A percentile compares a stretch with the other conserved stretches of the same genome.
Evolutionary conservation across 139 green algal species (phyloP).

Genomic region (Chlamydomonas urium): DNA sequence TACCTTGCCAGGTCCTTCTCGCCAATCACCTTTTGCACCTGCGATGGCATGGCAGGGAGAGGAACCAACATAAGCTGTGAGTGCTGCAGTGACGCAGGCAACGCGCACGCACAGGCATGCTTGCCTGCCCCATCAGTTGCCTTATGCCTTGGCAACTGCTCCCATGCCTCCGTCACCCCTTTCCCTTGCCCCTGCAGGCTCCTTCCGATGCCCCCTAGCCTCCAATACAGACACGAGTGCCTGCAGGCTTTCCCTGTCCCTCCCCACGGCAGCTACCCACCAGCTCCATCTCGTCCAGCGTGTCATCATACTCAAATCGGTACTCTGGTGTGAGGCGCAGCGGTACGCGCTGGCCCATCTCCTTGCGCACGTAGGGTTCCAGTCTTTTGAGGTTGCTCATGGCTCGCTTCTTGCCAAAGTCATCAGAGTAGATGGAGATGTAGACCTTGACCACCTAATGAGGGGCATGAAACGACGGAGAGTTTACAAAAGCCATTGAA

Average conservation of each 20-base stretch:
- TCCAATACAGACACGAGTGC: neutral
- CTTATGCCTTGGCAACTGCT: no score
- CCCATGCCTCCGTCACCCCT: no score
- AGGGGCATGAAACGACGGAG: neutral
- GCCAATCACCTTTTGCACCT: constrained; percentile 8
- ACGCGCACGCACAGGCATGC: no score
- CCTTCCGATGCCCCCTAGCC: neutral
- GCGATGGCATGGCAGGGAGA: no score
- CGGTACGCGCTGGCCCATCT: constrained; percentile 63
- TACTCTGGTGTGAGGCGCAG: constrained; percentile 85
- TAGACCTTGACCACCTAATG: constrained; percentile 55
- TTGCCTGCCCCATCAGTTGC: no score
- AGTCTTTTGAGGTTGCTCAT: constrained; percentile 71
- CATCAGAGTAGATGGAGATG: constrained; percentile 57
- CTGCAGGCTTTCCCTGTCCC: no score
- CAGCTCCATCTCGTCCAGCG: constrained; percentile 61
- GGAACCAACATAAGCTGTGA: no score
- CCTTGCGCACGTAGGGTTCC: constrained; percentile 77
- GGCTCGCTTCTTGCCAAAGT: constrained; percentile 58
- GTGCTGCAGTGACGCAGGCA: no score
- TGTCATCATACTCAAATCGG: constrained; percentile 83
- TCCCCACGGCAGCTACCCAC: constrained; percentile 23
- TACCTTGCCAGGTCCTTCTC: constrained; percentile 20
- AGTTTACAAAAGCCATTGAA: neutral
- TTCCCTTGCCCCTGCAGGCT: neutral